Base-by-base conservation (phyloP, 164 flowering plant species). In the Buxus sempervirens region DNA sequence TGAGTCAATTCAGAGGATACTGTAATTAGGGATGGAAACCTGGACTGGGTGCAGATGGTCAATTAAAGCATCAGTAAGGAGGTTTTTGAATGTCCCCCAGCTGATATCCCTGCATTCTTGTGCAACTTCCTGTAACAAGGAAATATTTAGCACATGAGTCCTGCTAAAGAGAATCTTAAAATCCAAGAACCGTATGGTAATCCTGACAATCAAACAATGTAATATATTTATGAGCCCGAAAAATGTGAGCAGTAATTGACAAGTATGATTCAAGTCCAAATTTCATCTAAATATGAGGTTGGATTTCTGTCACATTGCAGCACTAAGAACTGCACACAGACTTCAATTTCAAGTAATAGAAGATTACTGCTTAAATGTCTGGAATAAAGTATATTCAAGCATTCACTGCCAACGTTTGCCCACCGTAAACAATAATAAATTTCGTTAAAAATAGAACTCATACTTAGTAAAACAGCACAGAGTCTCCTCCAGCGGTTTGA, bases 41-140 rank as follows among this genome's bases (percentile, higher is more conserved):
- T 95, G 98, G 74, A 95, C 88, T 63, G 98, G 98, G 68, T 82
- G 81, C 67, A 95, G 80, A 84, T 95, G 98, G 67, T 82, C 84
- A 67, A 95, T 74, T 81, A 91, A 77, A 60, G 96, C 89, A 77
- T 91, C 96, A 13, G 93, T 66, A 54, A 95, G 82, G 54, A 82
- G 76, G 66, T 79, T 13, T 73, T 90, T 95, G 76, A 90, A 95
- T 23, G 85, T 70, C 36, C 99, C 99, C 97, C 97, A 92, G 67
- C 73, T 95, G 97, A 95, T 85, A 70, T 78, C 82, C 73, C 76
- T 79, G 77, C 97, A 91, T 77, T 89, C 98, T 63, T 72, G 70
- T 32, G 83, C 77, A 73, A 91, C 88, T 80, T 91, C 96, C 96
- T 95, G 92, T 60, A 73, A 23, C 24, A 54, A 54, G 41, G 41